Conservation (phyloP, 2,329 filamentous ascomycete species). For the Penicillium sp. region DNA sequence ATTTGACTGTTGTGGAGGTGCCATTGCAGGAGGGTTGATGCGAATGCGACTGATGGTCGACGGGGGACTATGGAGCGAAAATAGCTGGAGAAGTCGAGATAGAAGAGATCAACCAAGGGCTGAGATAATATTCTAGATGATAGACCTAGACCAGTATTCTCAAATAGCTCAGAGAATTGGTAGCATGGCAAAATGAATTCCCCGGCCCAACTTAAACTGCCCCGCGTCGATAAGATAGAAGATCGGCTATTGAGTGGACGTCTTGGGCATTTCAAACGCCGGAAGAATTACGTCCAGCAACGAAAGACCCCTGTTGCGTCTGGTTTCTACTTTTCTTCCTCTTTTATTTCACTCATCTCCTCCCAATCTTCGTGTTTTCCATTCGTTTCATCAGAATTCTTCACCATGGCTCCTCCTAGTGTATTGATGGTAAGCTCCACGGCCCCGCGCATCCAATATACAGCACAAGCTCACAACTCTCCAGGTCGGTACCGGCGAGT, state of each 20-base stretch:
- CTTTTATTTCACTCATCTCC: not conserved
- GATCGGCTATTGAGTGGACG: constrained; percentile 32
- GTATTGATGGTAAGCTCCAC: constrained; percentile 66
- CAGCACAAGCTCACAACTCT: constrained; percentile 10
- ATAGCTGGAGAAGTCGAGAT: too few species aligned
- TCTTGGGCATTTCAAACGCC: constrained; percentile 24
- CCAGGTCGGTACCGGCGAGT: constrained; percentile 88
- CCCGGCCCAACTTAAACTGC: not conserved
- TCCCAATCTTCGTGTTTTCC: not conserved
- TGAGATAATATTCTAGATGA: not conserved
- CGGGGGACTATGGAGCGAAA: too few species aligned
- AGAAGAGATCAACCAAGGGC: too few species aligned
- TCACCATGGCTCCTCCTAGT: constrained; percentile 62
- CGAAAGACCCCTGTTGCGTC: constrained; percentile 8
- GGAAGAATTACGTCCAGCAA: constrained; percentile 31
- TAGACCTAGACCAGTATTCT: not conserved
- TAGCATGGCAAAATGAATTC: too few species aligned
- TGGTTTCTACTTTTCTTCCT: constrained; percentile 2
- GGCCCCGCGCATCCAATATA: not conserved
- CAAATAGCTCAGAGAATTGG: too few species aligned
- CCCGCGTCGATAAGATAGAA: constrained; percentile 21
- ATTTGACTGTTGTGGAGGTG: constrained; percentile 11
- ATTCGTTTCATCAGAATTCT: constrained; percentile 5
- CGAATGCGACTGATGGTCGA: too few species aligned
- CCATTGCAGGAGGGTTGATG: not conserved